These are phyloP conservation scores for Ceratobasidium sp. DNA, from an alignment of 1,284 basidiomycete genomes.

Conservation along the genomic window DNA sequence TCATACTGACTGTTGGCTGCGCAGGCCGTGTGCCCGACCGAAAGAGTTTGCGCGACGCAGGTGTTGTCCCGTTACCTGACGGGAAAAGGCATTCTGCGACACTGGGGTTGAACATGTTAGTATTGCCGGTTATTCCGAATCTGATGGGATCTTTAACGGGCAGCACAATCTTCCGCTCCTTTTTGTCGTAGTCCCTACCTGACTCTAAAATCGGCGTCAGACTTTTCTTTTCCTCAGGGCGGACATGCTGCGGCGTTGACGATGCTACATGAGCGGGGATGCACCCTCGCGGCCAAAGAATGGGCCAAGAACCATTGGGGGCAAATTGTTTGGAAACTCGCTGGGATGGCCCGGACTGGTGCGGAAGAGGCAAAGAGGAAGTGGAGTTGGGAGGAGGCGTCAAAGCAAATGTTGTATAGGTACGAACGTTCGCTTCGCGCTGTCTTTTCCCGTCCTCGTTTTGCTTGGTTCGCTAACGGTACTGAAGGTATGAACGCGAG, in stretches of 20 bases:
- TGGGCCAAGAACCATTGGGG: slow-evolving; percentile 96
- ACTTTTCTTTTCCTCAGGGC: slow-evolving; percentile 52
- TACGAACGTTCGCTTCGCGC: slow-evolving; percentile 56
- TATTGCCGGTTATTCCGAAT: background rate
- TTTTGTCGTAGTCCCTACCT: slow-evolving; percentile 43
- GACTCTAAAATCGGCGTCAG: slow-evolving; percentile 36
- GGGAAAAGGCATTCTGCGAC: background rate
- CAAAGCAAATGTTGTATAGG: slow-evolving; percentile 89
- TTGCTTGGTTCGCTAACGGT: background rate
- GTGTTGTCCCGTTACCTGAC: slow-evolving; percentile 2
- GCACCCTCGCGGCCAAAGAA: slow-evolving; percentile 70
- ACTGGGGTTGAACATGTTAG: slow-evolving; percentile 17
- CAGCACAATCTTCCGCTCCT: slow-evolving; percentile 15
- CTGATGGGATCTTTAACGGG: background rate
- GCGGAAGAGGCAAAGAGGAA: slow-evolving; percentile 69
- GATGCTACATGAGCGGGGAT: slow-evolving; percentile 67
- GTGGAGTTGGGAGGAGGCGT: slow-evolving; percentile 86
- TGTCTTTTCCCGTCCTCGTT: background rate
- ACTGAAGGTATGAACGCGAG: slow-evolving; percentile 88
- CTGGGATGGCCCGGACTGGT: slow-evolving; percentile 80
- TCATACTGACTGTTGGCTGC: background rate
- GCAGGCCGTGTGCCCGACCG: slow-evolving; percentile 13
- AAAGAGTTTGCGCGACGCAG: slow-evolving; percentile 31
- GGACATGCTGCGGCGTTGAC: slow-evolving; percentile 68
- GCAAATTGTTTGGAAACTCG: slow-evolving; percentile 94